phyloP scores from a whole-genome alignment of 768 basidiomycete genomes.

The Neoboletus subvelutipes region DNA sequence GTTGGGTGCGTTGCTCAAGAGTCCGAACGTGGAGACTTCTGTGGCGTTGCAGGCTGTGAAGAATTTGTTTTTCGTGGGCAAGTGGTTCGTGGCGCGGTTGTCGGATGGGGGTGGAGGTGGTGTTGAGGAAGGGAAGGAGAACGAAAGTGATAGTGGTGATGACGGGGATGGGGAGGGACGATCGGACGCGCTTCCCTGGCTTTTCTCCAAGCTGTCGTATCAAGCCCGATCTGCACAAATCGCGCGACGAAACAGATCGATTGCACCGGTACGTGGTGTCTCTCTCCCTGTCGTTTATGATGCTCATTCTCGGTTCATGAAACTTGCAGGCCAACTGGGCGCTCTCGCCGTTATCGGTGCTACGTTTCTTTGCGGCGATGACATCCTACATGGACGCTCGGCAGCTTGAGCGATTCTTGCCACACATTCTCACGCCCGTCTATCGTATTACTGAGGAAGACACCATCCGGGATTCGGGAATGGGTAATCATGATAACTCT shows the following conservation, averaged over 20 bases:
- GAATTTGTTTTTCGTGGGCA: slow-evolving; percentile 90
- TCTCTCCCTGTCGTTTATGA: too few species aligned
- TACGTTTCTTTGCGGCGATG: slow-evolving; percentile 97
- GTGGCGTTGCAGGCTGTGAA: slow-evolving; percentile 87
- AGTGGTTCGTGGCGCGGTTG: slow-evolving; percentile 58
- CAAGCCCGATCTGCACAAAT: slow-evolving; percentile 78
- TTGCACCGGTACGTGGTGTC: slow-evolving; percentile 22
- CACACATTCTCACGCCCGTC: slow-evolving; percentile 83
- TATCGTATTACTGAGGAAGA: slow-evolving; percentile 89
- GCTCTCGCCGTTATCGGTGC: slow-evolving; percentile 71
- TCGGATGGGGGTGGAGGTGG: slow-evolving; percentile 26
- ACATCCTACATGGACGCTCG: slow-evolving; percentile 61
- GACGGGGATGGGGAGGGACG: slow-evolving; percentile 23
- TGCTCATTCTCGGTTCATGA: neutral
- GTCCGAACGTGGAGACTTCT: slow-evolving; percentile 68
- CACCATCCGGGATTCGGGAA: slow-evolving; percentile 70
- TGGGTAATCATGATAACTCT: slow-evolving; percentile 63
- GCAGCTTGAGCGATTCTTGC: slow-evolving; percentile 65
- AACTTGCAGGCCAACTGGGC: slow-evolving; percentile 73
- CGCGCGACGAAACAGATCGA: slow-evolving; percentile 56
- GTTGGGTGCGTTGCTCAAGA: slow-evolving; percentile 75
- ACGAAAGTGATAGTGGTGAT: slow-evolving; percentile 1
- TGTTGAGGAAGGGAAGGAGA: slow-evolving; percentile 26
- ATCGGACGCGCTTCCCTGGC: slow-evolving; percentile 73
- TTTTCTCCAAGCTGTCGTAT: slow-evolving; percentile 93